phyloP scores from a whole-genome alignment of 768 basidiomycete genomes.

The Lactifluus pinguis region DNA sequence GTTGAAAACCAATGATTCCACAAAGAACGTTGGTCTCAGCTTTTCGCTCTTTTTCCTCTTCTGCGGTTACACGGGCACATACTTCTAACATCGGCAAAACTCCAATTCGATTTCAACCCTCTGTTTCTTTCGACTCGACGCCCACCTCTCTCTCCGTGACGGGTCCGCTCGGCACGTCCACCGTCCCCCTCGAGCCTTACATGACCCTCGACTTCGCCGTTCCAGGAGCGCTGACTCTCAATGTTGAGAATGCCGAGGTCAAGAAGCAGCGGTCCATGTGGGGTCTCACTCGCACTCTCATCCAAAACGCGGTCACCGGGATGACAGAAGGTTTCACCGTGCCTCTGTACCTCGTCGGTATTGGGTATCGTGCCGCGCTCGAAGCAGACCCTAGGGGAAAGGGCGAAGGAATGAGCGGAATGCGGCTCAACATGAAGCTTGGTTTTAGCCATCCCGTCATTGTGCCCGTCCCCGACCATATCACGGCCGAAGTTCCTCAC shows the following conservation, averaged over 20 bases:
- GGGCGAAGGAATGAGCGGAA: constrained; percentile 46
- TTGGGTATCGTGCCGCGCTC: constrained; percentile 84
- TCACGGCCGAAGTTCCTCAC: constrained; percentile 69
- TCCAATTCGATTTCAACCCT: constrained; percentile 43
- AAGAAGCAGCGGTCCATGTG: constrained; percentile 85
- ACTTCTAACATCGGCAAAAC: constrained; percentile 41
- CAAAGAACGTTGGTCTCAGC: not conserved
- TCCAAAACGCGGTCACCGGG: constrained; percentile 82
- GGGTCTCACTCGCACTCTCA: constrained; percentile 89
- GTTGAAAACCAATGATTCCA: constrained; percentile 1
- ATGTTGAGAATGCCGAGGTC: constrained; percentile 49
- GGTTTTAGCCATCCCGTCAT: constrained; percentile 86
- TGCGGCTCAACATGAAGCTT: constrained; percentile 81
- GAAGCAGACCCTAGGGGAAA: constrained; percentile 67
- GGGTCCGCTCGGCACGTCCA: constrained; percentile 47
- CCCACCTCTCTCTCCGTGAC: constrained; percentile 40
- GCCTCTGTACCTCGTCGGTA: constrained; percentile 84
- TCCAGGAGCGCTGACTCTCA: constrained; percentile 28
- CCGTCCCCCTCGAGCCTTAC: constrained; percentile 40
- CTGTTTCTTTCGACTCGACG: constrained; percentile 34
- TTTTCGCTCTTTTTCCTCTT: constrained; percentile 14
- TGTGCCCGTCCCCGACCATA: constrained; percentile 73
- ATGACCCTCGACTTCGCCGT: constrained; percentile 33
- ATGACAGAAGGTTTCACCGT: constrained; percentile 83
- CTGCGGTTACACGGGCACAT: constrained; percentile 12